Base-by-base conservation (phyloP, 805 yeast species). In the Naumovozyma dairenensis region DNA sequence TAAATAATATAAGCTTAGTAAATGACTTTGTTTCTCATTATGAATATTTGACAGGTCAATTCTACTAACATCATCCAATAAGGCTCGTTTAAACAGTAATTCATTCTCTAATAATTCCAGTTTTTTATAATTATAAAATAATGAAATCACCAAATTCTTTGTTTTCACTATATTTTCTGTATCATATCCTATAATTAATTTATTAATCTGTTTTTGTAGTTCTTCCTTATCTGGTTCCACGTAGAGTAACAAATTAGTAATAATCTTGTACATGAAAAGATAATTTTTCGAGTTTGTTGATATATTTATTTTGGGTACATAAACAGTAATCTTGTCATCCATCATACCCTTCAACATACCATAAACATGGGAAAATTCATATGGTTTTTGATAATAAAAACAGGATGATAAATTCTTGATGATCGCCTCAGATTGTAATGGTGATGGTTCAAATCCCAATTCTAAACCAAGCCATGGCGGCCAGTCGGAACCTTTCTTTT, bases 391-490 rank as follows among this genome's bases (percentile, higher is more conserved):
- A 43, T 67, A 77, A 1, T 79, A 65, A 15, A 81, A 50, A 51
- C 74, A 69, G 16, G 76, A 63, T 0, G 87, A 72, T 2, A 83
- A 72, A 38, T 77, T 69, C 21, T 78, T 72, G 17, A 85, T 67
- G 25, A 87, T 60, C 32, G 76, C 64, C 35, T 70, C 68, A 9
- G 68, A 63, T 8, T 59, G 49, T 38, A 74, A 57, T 2, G 66
- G 47, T 0, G 67, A 63, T 14, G 71, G 64, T 32, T 76, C 75
- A 40, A 73, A 69, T 41, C 82, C 74, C 16, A 77, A 63, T 47
- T 84, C 94, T 31, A 73, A 53, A 2, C 87, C 85, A 21, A 86
- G 55, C 85, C 94, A 87, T 0, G 95, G 93, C 2, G 96, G 96
- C 96, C 96, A 87, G 14, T 62, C 61, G 3, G 57, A 36, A 4